Percentiles rank a stretch among this genome's conserved stretches.
Evolutionary conservation across 2,329 filamentous ascomycete genomes (phyloP).

Genomic region (Fusarium sp.): DNA sequence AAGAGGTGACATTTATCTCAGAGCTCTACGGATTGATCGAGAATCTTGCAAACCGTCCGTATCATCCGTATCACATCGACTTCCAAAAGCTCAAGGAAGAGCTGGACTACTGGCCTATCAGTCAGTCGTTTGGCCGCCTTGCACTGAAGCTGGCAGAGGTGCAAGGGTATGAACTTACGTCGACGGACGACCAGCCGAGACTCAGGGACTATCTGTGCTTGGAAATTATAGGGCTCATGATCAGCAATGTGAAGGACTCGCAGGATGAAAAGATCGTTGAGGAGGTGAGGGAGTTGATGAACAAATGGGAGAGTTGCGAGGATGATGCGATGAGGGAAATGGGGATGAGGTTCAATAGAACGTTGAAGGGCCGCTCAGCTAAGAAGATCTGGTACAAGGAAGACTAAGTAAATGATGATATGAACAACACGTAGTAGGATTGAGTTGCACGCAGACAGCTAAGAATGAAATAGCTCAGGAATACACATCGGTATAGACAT

Average conservation of each 20-base stretch:
- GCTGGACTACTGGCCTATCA: conserved; percentile 11
- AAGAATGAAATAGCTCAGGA: too few species aligned
- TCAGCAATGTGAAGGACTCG: conserved; percentile 5
- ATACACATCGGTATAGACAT: too few species aligned
- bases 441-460: too few species aligned
- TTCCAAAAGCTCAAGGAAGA: conserved; percentile 34
- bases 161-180: conserved; percentile 5
- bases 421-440: too few species aligned
- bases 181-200: not conserved
- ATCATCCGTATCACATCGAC: conserved; percentile 46
- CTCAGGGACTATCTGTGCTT: conserved; percentile 42
- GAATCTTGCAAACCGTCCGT: conserved; percentile 21
- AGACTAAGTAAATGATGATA: not conserved
- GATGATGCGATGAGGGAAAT: conserved; percentile 22
- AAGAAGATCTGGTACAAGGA: conserved; percentile 18
- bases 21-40: conserved; percentile 33
- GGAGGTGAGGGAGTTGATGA: conserved; percentile 19
- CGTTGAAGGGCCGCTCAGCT: not conserved
- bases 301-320: conserved; percentile 22
- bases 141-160: conserved; percentile 30
- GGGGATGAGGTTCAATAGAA: conserved; percentile 1
- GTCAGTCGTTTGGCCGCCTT: not conserved
- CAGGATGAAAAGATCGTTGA: not conserved
- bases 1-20: conserved; percentile 16
- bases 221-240: conserved; percentile 31